These are phyloP conservation scores for Dissophora globulifera DNA, from an alignment of 192 early-diverging fungal genomes.

Conservation along the genomic window DNA sequence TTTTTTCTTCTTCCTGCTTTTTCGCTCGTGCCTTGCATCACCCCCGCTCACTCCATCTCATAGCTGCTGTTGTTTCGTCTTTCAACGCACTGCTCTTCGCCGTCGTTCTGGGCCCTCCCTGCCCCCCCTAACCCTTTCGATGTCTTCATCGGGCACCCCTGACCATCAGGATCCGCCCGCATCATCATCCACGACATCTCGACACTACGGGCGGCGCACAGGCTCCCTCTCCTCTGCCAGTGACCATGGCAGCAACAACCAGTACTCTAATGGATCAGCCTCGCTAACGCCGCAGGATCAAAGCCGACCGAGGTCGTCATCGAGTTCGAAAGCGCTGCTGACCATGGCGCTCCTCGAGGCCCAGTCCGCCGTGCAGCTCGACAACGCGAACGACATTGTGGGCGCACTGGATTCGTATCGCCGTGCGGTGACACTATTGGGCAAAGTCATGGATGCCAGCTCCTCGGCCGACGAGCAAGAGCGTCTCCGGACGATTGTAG, in stretches of 20 bases:
- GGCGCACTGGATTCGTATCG: constrained; percentile 37
- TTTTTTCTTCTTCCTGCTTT: too few species aligned
- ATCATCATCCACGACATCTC: constrained; percentile 10
- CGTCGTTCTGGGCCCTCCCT: constrained; percentile 1
- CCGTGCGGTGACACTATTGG: constrained; percentile 28
- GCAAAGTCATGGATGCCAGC: constrained; percentile 47
- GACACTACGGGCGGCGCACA: constrained; percentile 5
- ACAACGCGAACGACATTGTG: constrained; percentile 33
- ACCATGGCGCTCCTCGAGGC: constrained; percentile 46
- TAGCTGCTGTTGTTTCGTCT: too few species aligned
- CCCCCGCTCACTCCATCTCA: too few species aligned
- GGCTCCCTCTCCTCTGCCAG: constrained; percentile 23
- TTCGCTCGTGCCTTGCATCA: too few species aligned
- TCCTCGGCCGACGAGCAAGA: constrained; percentile 42
- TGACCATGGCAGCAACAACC: not conserved
- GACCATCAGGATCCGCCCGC: constrained; percentile 11
- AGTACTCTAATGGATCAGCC: constrained; percentile 6
- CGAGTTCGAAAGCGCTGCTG: constrained; percentile 39
- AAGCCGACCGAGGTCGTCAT: constrained; percentile 33
- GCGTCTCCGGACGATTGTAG: constrained; percentile 44
- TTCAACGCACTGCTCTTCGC: too few species aligned
- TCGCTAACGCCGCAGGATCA: constrained; percentile 28
- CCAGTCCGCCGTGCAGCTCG: constrained; percentile 48
- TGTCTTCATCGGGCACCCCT: constrained; percentile 18
- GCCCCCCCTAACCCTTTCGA: not conserved